Base-by-base conservation (phyloP, 176 grass and related monocot species). In the Eleusine indica region DNA sequence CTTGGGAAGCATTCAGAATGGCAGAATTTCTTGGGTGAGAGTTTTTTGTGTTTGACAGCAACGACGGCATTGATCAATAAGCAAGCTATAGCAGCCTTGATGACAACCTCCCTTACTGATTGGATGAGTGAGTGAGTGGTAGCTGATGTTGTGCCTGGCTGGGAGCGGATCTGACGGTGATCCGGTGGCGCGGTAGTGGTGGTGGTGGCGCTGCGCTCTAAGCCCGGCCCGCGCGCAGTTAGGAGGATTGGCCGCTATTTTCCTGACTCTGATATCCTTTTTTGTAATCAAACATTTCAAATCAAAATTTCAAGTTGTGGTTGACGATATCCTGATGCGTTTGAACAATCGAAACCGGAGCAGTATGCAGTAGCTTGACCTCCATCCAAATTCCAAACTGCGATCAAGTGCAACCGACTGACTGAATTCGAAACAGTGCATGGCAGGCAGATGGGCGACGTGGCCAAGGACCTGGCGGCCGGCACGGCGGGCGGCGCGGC, bases 401-500 rank as follows among this genome's bases (percentile, higher is more conserved):
- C 44, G 44, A 47, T 47, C 44, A 47, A 47, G 9, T 47, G 44
- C 44, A 47, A 11, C 44, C 44, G 44, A 47, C 44, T 47, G 44
- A 47, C 44, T 47, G 44, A 47, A 47, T 11, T 47, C 8, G 44
- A 47, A 47, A 47, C 44, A 47, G 44, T 47, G 44, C 44, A 47
- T 47, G 44, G 44, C 44, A 47, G 9, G 44, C 57, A 92, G 92
- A 97, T 97, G 95, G 87, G 61, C 48, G 92, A 97, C 44, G 82
- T 89, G 9, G 90, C 84, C 14, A 97, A 94, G 90, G 94, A 97
- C 88, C 71, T 97, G 81, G 84, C 81, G 13, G 88, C 94, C 1
- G 92, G 94, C 43, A 97, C 94, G 1, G 75, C 86, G 5, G 92
- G 94, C 32, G 94, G 94, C 58, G 90, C 68, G 19, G 94, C 92